Base-by-base conservation (phyloP, 176 grass and related monocot species). In the Neostapfia colusana region DNA sequence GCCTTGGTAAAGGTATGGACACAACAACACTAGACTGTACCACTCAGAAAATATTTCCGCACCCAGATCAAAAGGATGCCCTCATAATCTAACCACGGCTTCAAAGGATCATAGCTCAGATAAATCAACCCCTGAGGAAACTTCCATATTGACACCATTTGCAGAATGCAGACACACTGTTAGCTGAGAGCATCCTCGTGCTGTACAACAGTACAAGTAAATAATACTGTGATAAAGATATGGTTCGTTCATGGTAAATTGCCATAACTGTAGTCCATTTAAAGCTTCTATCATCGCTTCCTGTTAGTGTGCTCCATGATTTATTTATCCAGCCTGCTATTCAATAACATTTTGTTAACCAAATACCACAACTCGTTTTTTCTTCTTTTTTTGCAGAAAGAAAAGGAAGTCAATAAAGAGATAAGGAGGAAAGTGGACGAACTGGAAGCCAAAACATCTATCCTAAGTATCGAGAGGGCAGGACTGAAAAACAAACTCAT, bases 401-500 rank as follows among this genome's bases (percentile, higher is more conserved):
- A 98, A 79, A 90, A 88, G 38, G 87, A 80, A 79, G 75, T 70
- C 16, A 88, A 73, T 54, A 90, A 82, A 64, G 85, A 90, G 61
- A 84, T 88, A 76, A 92, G 73, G 77, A 84, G 67, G 83, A 94
- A 89, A 84, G 67, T 92, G 31, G 87, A 92, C 4, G 87, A 82
- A 75, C 54, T 94, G 48, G 79, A 89, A 89, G 85, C 83, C 40
- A 92, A 98, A 84, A 82, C 91, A 76, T 83, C 83, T 55, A 62
- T 82, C 51, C 34, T 98, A 60, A 90, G 84, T 55, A 91, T 86
- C 17, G 82, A 94, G 84, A 89, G 87, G 11, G 61, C 81, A 63
- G 87, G 94, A 69, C 77, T 94, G 65, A 90, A 85, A 59, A 88
- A 92, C 62, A 92, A 94, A 77, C 89, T 98, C 65, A 76, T 86